Evolutionary conservation across 1,284 basidiomycete genomes (phyloP).

Genomic region (Fomes fomentarius): DNA sequence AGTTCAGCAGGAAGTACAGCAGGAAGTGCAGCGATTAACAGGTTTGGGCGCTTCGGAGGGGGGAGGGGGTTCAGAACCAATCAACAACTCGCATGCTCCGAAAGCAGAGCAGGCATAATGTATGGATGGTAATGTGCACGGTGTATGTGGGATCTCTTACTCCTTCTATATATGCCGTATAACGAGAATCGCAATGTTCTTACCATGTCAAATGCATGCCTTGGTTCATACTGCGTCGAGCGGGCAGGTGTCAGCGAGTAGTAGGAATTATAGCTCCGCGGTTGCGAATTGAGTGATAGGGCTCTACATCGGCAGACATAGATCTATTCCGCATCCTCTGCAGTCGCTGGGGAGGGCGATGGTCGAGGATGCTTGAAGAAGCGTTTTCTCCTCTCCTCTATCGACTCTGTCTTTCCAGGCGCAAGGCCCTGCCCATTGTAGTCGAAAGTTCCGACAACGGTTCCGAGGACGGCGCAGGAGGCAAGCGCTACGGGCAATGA

Average conservation of each 20-base stretch:
- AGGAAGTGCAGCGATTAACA: background rate
- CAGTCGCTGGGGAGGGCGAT: conserved; percentile 30
- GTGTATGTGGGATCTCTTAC: too few species aligned
- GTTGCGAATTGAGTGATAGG: background rate
- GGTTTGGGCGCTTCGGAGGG: background rate
- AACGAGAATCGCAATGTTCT: too few species aligned
- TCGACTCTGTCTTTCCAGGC: conserved; percentile 38
- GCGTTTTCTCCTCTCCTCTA: conserved; percentile 64
- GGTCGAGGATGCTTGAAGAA: conserved; percentile 70
- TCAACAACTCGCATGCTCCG: too few species aligned
- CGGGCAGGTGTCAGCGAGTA: too few species aligned
- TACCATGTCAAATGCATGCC: too few species aligned
- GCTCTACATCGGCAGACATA: conserved; percentile 20
- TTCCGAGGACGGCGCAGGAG: conserved; percentile 81
- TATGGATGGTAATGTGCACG: too few species aligned
- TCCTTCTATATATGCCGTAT: too few species aligned
- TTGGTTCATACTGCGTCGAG: too few species aligned
- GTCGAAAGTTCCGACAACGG: conserved; percentile 83
- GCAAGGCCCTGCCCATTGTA: conserved; percentile 70
- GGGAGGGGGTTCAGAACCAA: background rate
- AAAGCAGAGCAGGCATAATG: background rate
- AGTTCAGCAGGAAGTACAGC: conserved; percentile 37
- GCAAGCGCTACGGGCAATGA: conserved; percentile 86
- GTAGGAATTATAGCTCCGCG: conserved; percentile 1
- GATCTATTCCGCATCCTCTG: conserved; percentile 31